These are phyloP conservation scores for Closterium sp. DNA, from an alignment of 139 green algal genomes.

Conservation along the genomic window DNA sequence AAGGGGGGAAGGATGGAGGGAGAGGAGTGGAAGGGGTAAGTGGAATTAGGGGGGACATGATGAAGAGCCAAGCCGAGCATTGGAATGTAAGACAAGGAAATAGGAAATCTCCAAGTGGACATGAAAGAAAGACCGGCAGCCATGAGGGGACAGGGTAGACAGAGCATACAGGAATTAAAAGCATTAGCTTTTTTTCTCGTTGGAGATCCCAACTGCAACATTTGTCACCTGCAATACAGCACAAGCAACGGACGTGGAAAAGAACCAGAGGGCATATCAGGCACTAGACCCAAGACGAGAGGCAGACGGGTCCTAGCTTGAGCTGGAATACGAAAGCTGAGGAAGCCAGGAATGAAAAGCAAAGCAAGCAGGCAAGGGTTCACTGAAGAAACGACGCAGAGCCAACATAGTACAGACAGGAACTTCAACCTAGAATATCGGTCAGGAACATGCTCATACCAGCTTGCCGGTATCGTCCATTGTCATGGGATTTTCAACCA, in stretches of 20 bases:
- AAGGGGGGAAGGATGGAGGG: not conserved
- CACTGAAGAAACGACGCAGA: not conserved
- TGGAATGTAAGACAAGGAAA: no score
- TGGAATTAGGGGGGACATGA: no score
- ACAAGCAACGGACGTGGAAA: not conserved
- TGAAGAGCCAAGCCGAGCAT: no score
- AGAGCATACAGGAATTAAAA: not conserved
- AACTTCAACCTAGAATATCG: not conserved
- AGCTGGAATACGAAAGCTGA: not conserved
- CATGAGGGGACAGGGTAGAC: not conserved
- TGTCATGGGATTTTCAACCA: constrained; percentile 52
- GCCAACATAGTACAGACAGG: not conserved
- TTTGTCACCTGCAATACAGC: not conserved
- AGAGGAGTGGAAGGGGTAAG: no score
- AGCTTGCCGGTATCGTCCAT: constrained; percentile 50
- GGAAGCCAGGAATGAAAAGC: not conserved
- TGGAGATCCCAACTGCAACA: constrained; percentile 5
- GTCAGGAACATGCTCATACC: constrained; percentile 11
- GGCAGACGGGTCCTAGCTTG: not conserved
- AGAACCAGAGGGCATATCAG: not conserved
- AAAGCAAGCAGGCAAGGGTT: not conserved
- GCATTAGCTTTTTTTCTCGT: not conserved
- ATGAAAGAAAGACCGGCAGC: not conserved
- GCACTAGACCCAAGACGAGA: not conserved
- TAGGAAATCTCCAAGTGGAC: not conserved